A percentile compares a stretch with the other conserved stretches of the same genome.
These are phyloP conservation scores for Sporobolus alterniflorus DNA, from an alignment of 202 grass and related monocot species.

Conservation along the genomic window DNA sequence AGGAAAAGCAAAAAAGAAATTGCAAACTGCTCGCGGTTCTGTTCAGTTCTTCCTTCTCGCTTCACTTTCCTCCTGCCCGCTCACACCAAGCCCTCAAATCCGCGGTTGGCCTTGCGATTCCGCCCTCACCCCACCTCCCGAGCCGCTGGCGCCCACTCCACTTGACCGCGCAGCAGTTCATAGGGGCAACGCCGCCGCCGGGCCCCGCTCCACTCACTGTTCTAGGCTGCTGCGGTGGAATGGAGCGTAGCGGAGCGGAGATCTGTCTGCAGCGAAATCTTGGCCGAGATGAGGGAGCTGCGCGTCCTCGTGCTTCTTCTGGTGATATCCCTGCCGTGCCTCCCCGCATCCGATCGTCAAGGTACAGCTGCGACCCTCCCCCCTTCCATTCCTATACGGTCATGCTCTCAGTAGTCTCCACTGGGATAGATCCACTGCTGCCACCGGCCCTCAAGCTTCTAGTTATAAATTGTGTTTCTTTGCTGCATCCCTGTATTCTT, in stretches of 20 bases:
- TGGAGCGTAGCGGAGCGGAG: neutral
- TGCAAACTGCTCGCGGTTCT: neutral
- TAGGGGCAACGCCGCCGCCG: neutral
- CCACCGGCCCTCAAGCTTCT: neutral
- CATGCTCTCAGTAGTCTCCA: neutral
- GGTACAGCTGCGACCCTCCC: conserved; percentile 10
- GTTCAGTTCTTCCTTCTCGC: neutral
- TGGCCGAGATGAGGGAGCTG: conserved; percentile 26
- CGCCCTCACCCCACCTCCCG: neutral
- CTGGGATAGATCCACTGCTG: neutral
- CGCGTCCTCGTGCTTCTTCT: conserved; percentile 19
- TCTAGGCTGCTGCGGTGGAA: neutral
- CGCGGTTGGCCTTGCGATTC: neutral
- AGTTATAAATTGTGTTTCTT: neutral
- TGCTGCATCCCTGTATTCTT: neutral
- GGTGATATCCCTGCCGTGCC: conserved; percentile 31
- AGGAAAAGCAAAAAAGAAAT: neutral
- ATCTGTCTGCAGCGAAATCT: neutral
- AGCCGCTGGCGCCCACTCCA: neutral
- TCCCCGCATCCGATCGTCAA: conserved; percentile 47
- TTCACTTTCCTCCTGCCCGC: neutral
- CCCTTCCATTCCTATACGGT: neutral
- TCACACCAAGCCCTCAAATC: neutral
- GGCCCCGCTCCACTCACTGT: neutral
- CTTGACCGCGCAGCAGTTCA: neutral